These are phyloP conservation scores for Solanum hybrid DNA, from an alignment of 305 asterid genomes.

Conservation along the genomic window DNA sequence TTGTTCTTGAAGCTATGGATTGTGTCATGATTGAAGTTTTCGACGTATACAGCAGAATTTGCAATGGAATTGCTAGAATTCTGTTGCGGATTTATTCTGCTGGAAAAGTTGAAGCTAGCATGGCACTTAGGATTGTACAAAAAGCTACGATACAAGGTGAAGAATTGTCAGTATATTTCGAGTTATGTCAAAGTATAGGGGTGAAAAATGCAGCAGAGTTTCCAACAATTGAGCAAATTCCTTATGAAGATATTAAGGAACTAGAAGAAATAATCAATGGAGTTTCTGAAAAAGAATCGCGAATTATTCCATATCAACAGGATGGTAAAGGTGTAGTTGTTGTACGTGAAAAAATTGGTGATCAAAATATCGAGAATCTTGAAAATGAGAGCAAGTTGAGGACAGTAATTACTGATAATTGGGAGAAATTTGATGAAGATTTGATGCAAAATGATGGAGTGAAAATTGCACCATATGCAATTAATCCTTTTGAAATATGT, in stretches of 20 bases:
- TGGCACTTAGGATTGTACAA: slow-evolving; percentile 44
- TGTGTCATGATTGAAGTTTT: slow-evolving; percentile 45
- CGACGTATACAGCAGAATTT: slow-evolving; percentile 57
- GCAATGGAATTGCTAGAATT: slow-evolving; percentile 57
- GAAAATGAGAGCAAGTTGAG: slow-evolving; percentile 1
- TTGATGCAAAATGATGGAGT: not conserved
- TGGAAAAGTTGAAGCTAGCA: slow-evolving; percentile 37
- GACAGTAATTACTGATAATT: slow-evolving; percentile 54
- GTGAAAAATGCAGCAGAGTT: slow-evolving; percentile 43
- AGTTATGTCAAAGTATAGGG: slow-evolving; percentile 53
- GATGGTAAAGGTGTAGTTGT: slow-evolving; percentile 13
- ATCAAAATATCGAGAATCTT: not conserved
- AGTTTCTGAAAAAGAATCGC: slow-evolving; percentile 1
- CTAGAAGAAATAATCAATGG: slow-evolving; percentile 44
- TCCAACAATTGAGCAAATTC: slow-evolving; percentile 46
- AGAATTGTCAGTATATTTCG: slow-evolving; percentile 41
- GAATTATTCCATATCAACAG: not conserved
- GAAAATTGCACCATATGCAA: not conserved
- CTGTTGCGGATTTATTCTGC: slow-evolving; percentile 40
- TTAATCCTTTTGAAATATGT: slow-evolving; percentile 15
- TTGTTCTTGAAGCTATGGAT: slow-evolving; percentile 65
- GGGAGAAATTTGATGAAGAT: slow-evolving; percentile 89
- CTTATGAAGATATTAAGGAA: slow-evolving; percentile 50
- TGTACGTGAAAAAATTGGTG: not conserved
- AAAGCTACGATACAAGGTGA: slow-evolving; percentile 54